phyloP scores from a whole-genome alignment of 768 basidiomycete genomes.

The Leccinellum albellum region DNA sequence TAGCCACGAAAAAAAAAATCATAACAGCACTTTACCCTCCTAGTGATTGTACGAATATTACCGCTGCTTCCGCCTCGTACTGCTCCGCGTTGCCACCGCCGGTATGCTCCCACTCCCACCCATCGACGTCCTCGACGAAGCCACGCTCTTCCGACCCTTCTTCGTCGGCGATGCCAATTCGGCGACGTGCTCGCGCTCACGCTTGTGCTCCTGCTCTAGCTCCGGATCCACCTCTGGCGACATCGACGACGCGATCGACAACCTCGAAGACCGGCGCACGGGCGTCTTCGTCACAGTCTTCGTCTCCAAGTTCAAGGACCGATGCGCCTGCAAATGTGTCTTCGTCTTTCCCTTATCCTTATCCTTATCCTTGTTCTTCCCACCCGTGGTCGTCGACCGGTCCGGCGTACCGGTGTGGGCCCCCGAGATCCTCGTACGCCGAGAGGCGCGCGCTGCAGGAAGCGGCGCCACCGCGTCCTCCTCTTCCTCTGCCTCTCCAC shows the following conservation, averaged over 20 bases:
- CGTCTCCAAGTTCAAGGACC: not conserved
- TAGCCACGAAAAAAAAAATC: too few relatives aligned
- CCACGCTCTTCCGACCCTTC: conserved; percentile 21
- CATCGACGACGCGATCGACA: conserved; percentile 33
- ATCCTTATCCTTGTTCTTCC: conserved; percentile 13
- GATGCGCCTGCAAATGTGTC: not conserved
- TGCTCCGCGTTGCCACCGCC: conserved; percentile 25
- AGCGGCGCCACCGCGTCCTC: conserved; percentile 34
- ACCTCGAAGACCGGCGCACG: conserved; percentile 37
- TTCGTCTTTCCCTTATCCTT: conserved; percentile 12
- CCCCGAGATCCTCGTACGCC: conserved; percentile 19
- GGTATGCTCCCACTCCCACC: conserved; percentile 7
- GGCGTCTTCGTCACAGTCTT: conserved; percentile 15
- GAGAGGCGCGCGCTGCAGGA: conserved; percentile 21
- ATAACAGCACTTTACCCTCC: too few relatives aligned
- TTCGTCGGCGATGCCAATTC: conserved; percentile 25
- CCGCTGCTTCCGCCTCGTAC: conserved; percentile 31
- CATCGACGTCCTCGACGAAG: conserved; percentile 7
- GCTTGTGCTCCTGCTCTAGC: not conserved
- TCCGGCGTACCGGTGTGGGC: conserved; percentile 4
- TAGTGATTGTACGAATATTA: not conserved
- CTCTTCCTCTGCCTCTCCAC: conserved; percentile 18
- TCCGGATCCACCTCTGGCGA: conserved; percentile 26
- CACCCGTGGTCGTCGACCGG: not conserved
- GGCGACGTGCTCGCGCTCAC: not conserved